Evolutionary conservation across 768 basidiomycete species (phyloP), one percentile per base, ranked within the genome.

Genomic region (Leccinum variicolor): DNA sequence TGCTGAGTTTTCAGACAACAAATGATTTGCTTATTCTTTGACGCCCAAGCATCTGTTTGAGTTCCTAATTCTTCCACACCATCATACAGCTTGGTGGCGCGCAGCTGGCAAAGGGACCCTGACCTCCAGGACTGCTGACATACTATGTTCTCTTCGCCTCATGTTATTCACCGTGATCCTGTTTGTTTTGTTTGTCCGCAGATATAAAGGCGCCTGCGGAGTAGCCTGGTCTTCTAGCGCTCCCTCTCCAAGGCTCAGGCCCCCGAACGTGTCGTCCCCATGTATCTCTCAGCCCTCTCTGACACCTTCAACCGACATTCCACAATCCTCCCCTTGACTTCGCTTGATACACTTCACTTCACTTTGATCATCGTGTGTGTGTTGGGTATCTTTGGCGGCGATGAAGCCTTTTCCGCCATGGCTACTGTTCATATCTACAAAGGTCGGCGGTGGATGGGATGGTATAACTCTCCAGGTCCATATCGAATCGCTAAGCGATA

Each of bases 331-430:
- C 39, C 53, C 8, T 6, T n/a, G 14, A 45, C 48, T 1, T 53
- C 53, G 6, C 53, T 54, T 19, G 39, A 54, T 31, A 33, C 23
- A 4, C 50, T 46, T 13, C n/a, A 2, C 41, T 63, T 63, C 46
- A 45, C 53, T 14, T 53, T 72, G 1, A 63, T 71, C 51, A 53
- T 61, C 3, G 64, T 69, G 3, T 69, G 69, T 11, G 59, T 72
- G 5, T 63, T 64, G 0, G 68, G 65, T 33, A 64, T 73, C 28
- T 67, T 73, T 33, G 70, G 72, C 36, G 73, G 73, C 3, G 64
- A 71, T 19, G 69, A 70, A 31, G 73, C 73, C 1, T 55, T 72
- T 25, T 65, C 72, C 10, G 68, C 72, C 11, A 67, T 72, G 65
- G 61, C 63, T 15, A 64, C 66, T 19, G 66, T 66, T 6, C 69